phyloP scores from a whole-genome alignment of 306 rosid genomes.

The Trifolium repens region DNA sequence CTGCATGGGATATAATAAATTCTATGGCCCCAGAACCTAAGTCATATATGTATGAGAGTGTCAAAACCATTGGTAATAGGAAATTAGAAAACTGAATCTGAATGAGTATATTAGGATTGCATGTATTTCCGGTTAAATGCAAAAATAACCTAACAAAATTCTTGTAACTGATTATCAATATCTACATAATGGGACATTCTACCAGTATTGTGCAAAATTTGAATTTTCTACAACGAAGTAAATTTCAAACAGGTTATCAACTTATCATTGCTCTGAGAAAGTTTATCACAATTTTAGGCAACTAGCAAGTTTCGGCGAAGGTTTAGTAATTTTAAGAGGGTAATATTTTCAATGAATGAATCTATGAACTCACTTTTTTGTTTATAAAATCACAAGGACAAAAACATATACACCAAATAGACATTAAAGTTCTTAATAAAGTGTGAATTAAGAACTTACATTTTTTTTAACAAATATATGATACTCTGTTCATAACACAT shows the following conservation, averaged over 20 bases:
- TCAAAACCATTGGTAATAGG: constrained; percentile 33
- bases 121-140: not conserved
- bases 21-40: constrained; percentile 92
- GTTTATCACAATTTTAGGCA: constrained; percentile 13
- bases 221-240: constrained; percentile 5
- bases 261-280: not conserved
- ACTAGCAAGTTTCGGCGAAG: constrained; percentile 1
- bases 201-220: constrained; percentile 11
- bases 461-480: not conserved
- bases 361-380: constrained; percentile 7
- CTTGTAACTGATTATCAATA: constrained; percentile 16
- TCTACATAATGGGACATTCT: constrained; percentile 21
- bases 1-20: constrained; percentile 83
- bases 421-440: constrained; percentile 3
- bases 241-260: not conserved
- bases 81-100: constrained; percentile 2
- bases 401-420: not conserved
- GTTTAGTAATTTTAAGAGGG: not conserved
- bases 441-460: not conserved
- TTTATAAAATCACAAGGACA: not conserved
- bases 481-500: constrained; percentile 11
- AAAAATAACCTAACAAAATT: constrained; percentile 22
- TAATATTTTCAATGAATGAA: constrained; percentile 10
- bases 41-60: constrained; percentile 42
- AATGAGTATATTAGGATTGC: constrained; percentile 16